phyloP scores from a whole-genome alignment of 202 grass and related monocot species.

The Zoysia matrella region DNA sequence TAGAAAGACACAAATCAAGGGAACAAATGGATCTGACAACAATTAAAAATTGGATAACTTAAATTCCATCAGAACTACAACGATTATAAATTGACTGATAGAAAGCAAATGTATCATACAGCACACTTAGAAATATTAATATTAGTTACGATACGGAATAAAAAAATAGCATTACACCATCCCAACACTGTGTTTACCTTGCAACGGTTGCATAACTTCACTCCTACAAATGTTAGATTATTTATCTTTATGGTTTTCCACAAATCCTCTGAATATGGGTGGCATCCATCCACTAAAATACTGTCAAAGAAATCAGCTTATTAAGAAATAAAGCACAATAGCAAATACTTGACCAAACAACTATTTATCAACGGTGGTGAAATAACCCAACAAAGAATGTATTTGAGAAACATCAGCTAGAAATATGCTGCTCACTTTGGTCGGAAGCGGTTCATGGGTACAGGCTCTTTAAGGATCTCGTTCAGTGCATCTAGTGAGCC shows the following conservation, averaged over 20 bases:
- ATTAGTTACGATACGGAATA: neutral
- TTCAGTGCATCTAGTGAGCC: constrained; percentile 80
- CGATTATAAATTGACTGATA: neutral
- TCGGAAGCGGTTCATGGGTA: constrained; percentile 87
- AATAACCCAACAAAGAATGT: constrained; percentile 12
- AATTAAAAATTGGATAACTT: neutral
- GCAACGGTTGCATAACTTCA: constrained; percentile 82
- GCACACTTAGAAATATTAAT: neutral
- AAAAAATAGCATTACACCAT: no score
- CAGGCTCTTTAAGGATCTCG: constrained; percentile 67
- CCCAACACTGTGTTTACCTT: constrained; percentile 60
- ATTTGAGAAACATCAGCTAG: neutral
- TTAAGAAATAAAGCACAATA: constrained; percentile 21
- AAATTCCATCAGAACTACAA: neutral
- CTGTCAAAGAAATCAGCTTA: constrained; percentile 40
- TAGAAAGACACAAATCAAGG: neutral
- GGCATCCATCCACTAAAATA: constrained; percentile 87
- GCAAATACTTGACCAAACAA: constrained; percentile 7
- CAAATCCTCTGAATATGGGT: constrained; percentile 84
- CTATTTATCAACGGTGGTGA: neutral
- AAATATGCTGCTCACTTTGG: constrained; percentile 64
- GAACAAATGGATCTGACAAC: neutral
- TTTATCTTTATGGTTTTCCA: constrained; percentile 90
- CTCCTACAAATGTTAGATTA: constrained; percentile 72
- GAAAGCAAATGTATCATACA: neutral